Evolutionary conservation across 768 basidiomycete species (phyloP).

Genomic region (Filobasidium wieringae): DNA sequence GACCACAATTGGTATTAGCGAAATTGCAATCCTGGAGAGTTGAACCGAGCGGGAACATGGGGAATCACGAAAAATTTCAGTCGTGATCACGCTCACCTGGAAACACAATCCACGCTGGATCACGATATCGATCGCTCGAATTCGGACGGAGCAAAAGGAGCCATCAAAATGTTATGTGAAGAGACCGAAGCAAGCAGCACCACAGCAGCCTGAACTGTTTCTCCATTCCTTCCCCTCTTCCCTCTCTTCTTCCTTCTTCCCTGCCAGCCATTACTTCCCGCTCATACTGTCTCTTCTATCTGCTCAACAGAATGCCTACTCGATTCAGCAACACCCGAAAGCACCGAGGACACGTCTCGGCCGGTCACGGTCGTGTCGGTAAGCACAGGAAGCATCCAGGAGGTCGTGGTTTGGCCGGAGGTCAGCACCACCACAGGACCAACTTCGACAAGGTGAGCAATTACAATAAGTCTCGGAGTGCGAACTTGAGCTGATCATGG

Average conservation of each 20-base stretch:
- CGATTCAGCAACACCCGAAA: conserved; percentile 95
- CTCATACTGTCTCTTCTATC: neutral
- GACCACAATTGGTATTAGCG: too few relatives aligned
- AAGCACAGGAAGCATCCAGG: conserved; percentile 99
- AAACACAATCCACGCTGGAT: too few relatives aligned
- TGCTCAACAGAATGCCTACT: conserved; percentile 64
- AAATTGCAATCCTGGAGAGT: too few relatives aligned
- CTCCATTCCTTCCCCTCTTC: conserved; percentile 1
- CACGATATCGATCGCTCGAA: too few relatives aligned
- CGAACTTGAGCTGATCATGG: neutral
- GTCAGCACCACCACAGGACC: conserved; percentile 97
- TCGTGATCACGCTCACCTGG: too few relatives aligned
- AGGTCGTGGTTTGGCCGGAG: conserved; percentile 98
- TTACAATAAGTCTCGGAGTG: neutral
- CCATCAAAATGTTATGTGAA: too few relatives aligned
- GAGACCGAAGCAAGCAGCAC: too few relatives aligned
- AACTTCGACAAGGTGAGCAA: conserved; percentile 71
- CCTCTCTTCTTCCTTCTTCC: neutral
- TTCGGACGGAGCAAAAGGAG: too few relatives aligned
- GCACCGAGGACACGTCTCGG: conserved; percentile 97
- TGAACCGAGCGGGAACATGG: too few relatives aligned
- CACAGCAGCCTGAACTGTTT: too few relatives aligned
- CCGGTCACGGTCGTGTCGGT: conserved; percentile 99
- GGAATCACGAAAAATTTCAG: too few relatives aligned
- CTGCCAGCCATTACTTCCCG: neutral